Base-by-base conservation (phyloP, 768 basidiomycete species). In the Agaricus subrufescens region DNA sequence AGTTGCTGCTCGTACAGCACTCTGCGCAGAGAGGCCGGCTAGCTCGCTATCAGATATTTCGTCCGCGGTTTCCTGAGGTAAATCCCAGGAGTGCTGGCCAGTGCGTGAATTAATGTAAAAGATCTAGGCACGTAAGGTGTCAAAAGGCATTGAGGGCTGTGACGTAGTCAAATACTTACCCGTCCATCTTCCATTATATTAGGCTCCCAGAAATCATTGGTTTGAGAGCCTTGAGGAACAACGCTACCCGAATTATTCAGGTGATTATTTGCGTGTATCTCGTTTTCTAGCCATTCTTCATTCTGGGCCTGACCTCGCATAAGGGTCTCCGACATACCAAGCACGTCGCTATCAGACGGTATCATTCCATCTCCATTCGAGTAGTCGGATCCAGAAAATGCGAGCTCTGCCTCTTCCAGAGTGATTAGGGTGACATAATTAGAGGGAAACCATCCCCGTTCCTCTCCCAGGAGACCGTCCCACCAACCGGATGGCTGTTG, bases 401-500 rank as follows among this genome's bases (percentile, higher is more conserved):
- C 82, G 25, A 78, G 69, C 57, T 91, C 92, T 2, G 86, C 90
- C 65, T 92, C 91, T 64, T 90, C 86, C 59, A 91, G 89, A 26
- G 84, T 79, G 54, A 98, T 84, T 45, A 82, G 67, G 46, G 77
- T 73, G 45, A 97, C 94, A 74, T 97, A 98, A 74, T 98, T 99
- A 62, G 90, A 92, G 23, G 96, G 96, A 71, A 99, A 96, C 93
- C 93, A 96, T 56, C 96, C 96, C 50, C 96, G 84, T 68, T 90
- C 87, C 53, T 91, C 89, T 47, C 86, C 84, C 23, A 97, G 78
- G 57, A 97, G 75, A 4, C 96, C 96, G 69, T 99, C 96, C 97
- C 95, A 98, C 96, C 96, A 99, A 14, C 96, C 96, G 4, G 91
- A 91, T 38, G 91, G 89, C 53, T 98, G 84, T 63, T 86, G 87